phyloP scores from a whole-genome alignment of 139 green algal genomes.

The Picochlorum sp. region DNA sequence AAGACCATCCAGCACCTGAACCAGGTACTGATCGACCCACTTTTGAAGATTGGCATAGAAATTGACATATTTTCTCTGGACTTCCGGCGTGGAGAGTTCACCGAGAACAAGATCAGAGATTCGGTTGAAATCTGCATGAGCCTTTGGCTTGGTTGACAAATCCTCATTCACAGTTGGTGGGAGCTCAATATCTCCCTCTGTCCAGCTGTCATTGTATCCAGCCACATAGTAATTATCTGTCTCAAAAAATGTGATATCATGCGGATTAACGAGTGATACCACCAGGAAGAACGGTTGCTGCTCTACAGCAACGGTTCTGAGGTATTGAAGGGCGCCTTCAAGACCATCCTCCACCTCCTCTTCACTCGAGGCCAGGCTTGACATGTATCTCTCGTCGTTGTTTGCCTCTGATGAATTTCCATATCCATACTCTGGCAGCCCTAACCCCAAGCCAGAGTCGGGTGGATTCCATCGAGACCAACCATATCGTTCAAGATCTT shows the following conservation, averaged over 20 bases:
- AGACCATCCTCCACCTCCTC: neutral
- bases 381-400: slow-evolving; percentile 18
- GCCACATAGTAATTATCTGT: neutral
- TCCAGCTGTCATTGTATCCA: neutral
- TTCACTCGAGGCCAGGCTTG: neutral
- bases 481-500: slow-evolving; percentile 16
- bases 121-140: slow-evolving; percentile 2
- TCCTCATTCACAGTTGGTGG: slow-evolving; percentile 10
- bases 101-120: neutral
- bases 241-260: slow-evolving; percentile 21
- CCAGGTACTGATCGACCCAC: too few species aligned
- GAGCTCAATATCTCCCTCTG: neutral
- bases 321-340: slow-evolving; percentile 16
- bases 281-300: slow-evolving; percentile 20
- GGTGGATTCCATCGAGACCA: slow-evolving; percentile 13
- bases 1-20: too few species aligned
- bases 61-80: neutral
- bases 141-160: slow-evolving; percentile 12
- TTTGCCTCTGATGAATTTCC: slow-evolving; percentile 2
- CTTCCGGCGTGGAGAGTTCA: neutral
- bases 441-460: slow-evolving; percentile 10
- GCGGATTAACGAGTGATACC: slow-evolving; percentile 19
- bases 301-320: neutral
- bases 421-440: slow-evolving; percentile 10
- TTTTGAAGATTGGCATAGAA: too few species aligned